Evolutionary conservation across 495 filamentous ascomycete genomes (phyloP).

Genomic region (Talaromyces stipitatus): DNA sequence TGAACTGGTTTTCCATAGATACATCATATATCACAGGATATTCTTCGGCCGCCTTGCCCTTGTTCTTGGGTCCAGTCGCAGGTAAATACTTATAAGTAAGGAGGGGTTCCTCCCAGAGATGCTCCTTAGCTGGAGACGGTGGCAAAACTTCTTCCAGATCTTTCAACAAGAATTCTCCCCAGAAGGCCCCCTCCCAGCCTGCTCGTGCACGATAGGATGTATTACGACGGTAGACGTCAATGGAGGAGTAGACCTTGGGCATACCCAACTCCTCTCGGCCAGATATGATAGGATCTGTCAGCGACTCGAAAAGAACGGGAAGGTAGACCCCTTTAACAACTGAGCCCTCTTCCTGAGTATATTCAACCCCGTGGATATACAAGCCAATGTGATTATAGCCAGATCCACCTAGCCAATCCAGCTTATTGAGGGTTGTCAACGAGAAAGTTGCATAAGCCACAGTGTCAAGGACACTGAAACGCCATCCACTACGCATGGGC

Average conservation of each 20-base stretch:
- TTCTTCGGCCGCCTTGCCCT: slow-evolving; percentile 36
- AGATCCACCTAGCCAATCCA: slow-evolving; percentile 48
- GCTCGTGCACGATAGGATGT: slow-evolving; percentile 30
- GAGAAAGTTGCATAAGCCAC: slow-evolving; percentile 43
- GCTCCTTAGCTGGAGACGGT: slow-evolving; percentile 16
- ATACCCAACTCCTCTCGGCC: slow-evolving; percentile 50
- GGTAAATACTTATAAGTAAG: slow-evolving; percentile 42
- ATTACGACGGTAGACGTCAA: slow-evolving; percentile 33
- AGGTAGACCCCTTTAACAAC: slow-evolving; percentile 43
- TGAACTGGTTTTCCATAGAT: slow-evolving; percentile 22
- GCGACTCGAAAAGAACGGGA: slow-evolving; percentile 45
- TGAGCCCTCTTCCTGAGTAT: slow-evolving; percentile 40
- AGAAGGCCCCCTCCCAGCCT: slow-evolving; percentile 41
- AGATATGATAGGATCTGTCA: slow-evolving; percentile 45
- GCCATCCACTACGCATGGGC: slow-evolving; percentile 18
- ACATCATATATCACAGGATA: slow-evolving; percentile 35
- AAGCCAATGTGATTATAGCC: slow-evolving; percentile 50
- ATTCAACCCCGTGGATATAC: slow-evolving; percentile 51
- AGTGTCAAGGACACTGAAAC: slow-evolving; percentile 40
- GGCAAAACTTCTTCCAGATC: slow-evolving; percentile 27
- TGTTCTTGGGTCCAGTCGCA: slow-evolving; percentile 28
- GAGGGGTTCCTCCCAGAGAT: slow-evolving; percentile 26
- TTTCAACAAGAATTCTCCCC: slow-evolving; percentile 33
- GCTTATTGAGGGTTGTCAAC: slow-evolving; percentile 37
- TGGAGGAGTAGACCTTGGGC: slow-evolving; percentile 44